Percentiles rank a stretch among this genome's conserved stretches.
Conservation (phyloP, 768 basidiomycete species). For the Clavaria fumosa region DNA sequence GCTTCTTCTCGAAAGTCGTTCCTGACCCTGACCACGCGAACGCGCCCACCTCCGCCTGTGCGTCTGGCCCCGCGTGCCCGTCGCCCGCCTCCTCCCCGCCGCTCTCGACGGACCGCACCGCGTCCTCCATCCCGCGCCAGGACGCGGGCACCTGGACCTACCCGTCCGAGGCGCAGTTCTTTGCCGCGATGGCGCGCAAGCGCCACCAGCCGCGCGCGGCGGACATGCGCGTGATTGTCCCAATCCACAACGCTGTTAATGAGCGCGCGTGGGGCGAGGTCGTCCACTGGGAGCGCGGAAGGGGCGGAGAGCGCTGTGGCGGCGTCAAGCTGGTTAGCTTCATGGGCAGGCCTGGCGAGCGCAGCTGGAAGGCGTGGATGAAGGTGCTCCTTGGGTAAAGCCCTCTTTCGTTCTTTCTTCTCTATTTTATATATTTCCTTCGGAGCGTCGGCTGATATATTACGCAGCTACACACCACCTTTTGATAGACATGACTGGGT, state of each 20-base stretch:
- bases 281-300: conserved; percentile 65
- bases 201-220: conserved; percentile 70
- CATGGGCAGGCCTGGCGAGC: conserved; percentile 72
- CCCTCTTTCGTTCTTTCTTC: not conserved
- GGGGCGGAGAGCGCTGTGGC: conserved; percentile 72
- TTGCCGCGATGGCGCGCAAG: conserved; percentile 91
- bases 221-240: conserved; percentile 95
- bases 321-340: conserved; percentile 77
- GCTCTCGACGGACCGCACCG: conserved; percentile 65
- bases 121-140: conserved; percentile 75
- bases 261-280: conserved; percentile 83
- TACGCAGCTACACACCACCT: conserved; percentile 69
- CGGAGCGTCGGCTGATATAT: no score
- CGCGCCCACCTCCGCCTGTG: conserved; percentile 14
- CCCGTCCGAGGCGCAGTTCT: conserved; percentile 97
- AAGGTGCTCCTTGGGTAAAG: conserved; percentile 79
- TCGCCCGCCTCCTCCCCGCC: conserved; percentile 16
- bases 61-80: conserved; percentile 21
- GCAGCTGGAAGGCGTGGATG: conserved; percentile 65
- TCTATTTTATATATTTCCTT: conserved; percentile 6
- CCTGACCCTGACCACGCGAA: no score
- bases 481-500: conserved; percentile 98
- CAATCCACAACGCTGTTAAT: conserved; percentile 98
- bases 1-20: no score
- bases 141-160: conserved; percentile 83